These are phyloP conservation scores for Metschnikowia aberdeeniae DNA, from an alignment of 805 yeast genomes.

Conservation along the genomic window DNA sequence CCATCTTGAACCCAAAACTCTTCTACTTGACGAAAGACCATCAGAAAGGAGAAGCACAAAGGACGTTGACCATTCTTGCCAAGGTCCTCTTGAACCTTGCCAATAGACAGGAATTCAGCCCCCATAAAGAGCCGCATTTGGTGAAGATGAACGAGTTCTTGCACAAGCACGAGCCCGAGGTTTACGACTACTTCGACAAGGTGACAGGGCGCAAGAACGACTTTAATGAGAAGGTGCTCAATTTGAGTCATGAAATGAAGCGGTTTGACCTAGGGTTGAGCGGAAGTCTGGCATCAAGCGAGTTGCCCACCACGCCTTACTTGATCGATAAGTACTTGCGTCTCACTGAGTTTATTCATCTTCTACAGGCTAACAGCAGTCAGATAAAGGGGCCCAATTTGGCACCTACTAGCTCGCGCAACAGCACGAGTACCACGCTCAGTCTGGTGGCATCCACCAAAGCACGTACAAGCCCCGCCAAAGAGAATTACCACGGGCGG, in stretches of 20 bases:
- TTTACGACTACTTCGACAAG: slow-evolving; percentile 65
- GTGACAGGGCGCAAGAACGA: slow-evolving; percentile 69
- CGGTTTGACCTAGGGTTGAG: slow-evolving; percentile 56
- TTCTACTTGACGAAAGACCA: slow-evolving; percentile 69
- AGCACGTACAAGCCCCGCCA: slow-evolving; percentile 5
- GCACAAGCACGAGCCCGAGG: slow-evolving; percentile 49
- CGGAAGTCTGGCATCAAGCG: slow-evolving; percentile 46
- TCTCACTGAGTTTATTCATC: slow-evolving; percentile 52
- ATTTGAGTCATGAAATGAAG: slow-evolving; percentile 52
- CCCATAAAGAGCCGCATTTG: slow-evolving; percentile 81
- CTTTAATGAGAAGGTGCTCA: slow-evolving; percentile 54
- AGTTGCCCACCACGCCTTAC: slow-evolving; percentile 65
- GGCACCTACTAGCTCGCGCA: slow-evolving; percentile 9
- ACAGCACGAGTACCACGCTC: slow-evolving; percentile 13
- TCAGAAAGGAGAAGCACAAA: slow-evolving; percentile 65
- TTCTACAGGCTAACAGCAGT: slow-evolving; percentile 30
- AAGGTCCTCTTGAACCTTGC: slow-evolving; percentile 77
- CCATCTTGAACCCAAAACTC: slow-evolving; percentile 82
- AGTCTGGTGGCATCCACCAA: slow-evolving; percentile 8
- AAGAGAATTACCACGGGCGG: slow-evolving; percentile 3
- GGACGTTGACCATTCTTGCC: slow-evolving; percentile 78
- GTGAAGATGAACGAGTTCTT: slow-evolving; percentile 67
- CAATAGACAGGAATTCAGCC: slow-evolving; percentile 65
- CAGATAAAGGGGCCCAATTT: background rate
- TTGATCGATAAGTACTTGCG: slow-evolving; percentile 63